Conservation (phyloP, 2,329 filamentous ascomycete genomes). For the Stylonectria norvegica region DNA sequence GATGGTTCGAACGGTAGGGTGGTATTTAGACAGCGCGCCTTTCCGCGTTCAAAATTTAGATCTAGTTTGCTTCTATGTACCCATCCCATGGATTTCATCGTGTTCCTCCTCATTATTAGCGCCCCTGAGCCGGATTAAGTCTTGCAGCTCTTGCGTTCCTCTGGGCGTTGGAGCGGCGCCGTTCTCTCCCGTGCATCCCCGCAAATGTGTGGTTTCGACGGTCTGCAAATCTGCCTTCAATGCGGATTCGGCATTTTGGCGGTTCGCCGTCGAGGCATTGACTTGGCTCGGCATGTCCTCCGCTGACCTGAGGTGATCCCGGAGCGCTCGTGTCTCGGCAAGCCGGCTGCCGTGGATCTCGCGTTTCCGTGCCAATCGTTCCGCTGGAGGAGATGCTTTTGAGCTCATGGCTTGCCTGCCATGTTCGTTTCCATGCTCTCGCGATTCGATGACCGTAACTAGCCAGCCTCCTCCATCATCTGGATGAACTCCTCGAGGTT, state of each 20-base stretch:
- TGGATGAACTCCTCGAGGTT: conserved; percentile 67
- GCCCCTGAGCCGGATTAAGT: neutral
- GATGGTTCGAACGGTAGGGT: conserved; percentile 13
- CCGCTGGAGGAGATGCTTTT: neutral
- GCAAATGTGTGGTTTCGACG: too few relatives aligned
- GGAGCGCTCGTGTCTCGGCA: neutral
- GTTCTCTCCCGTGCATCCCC: too few relatives aligned
- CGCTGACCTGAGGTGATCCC: neutral
- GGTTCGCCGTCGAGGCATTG: too few relatives aligned
- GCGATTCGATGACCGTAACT: conserved; percentile 11
- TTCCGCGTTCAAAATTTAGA: conserved; percentile 34
- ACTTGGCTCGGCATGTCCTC: neutral
- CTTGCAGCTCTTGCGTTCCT: neutral
- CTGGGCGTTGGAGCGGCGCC: neutral
- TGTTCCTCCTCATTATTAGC: conserved; percentile 2
- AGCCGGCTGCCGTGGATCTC: neutral
- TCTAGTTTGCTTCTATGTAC: conserved; percentile 29
- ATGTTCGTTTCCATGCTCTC: conserved; percentile 3
- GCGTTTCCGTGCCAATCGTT: neutral
- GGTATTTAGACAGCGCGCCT: conserved; percentile 32
- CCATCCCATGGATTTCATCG: conserved; percentile 14
- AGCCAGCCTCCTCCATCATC: conserved; percentile 50
- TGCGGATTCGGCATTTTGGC: too few relatives aligned
- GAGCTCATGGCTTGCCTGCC: conserved; percentile 2
- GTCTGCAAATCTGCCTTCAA: too few relatives aligned